Evolutionary conservation across 768 basidiomycete genomes (phyloP), one percentile per base, ranked within the genome.

Genomic region (Lactifluus pinguis): DNA sequence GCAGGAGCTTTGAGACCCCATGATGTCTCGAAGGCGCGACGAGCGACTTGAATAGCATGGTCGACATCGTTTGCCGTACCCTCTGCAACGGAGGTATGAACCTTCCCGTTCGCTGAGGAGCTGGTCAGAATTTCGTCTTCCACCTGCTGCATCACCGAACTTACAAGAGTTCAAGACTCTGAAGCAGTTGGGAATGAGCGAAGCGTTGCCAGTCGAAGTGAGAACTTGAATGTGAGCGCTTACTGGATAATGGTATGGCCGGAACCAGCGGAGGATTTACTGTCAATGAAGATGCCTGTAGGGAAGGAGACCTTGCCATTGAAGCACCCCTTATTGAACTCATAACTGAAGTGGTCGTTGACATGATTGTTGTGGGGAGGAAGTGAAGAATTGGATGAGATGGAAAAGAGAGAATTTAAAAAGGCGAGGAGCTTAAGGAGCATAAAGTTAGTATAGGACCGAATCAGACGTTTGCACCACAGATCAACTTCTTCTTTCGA

Each of bases 11-110:
- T 83, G 61, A 83, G 72, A 34, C 89, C 89, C 89, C 92, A 92
- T 41, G 72, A 69, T 7, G 80, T 83, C 17, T 86, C 81, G 72
- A 79, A 82, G 0, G 83, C 82, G 68, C 78, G 80, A 57, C 82
- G 77, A 0, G 88, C 89, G 45, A 79, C 85, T 4, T 76, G 72
- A 57, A 92, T 90, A 0, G 92, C 92, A 48, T 70, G 67, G 70
- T 95, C 87, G 63, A 95, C 83, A 68, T 95, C 92, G 64, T 82
- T 79, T 10, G 77, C 58, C 1, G 82, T 82, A 36, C 79, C 91
- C 68, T 81, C 82, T 0, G 81, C 71, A 61, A 91, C 73, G 42
- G 76, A 60, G 1, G 82, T 68, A 85, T 78, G n/a, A 51, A 81
- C 65, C 68, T 87, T 79, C 48, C 88, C 91, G 17, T 71, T 89